Conservation (phyloP, 2,329 filamentous ascomycete genomes). For the Macrophomina tecta region DNA sequence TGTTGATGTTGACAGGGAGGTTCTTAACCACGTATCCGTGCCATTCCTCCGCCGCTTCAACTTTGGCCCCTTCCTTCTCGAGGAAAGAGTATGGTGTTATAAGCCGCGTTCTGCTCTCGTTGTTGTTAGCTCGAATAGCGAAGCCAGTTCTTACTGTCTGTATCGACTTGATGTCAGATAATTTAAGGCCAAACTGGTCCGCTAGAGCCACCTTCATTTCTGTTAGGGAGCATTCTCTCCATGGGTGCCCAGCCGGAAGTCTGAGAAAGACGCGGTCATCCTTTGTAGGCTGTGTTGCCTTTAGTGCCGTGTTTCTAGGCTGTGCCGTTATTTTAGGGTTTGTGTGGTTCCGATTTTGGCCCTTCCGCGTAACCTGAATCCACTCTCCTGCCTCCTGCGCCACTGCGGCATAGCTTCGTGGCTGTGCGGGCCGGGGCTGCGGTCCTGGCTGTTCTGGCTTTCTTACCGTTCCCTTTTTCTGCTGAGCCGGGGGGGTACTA, state of each 20-base stretch:
- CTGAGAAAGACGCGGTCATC: neutral
- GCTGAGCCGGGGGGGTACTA: neutral
- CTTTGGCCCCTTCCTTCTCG: neutral
- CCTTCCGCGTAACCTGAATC: neutral
- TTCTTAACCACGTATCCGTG: neutral
- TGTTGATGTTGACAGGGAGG: neutral
- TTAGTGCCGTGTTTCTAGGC: neutral
- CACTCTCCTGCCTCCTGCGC: neutral
- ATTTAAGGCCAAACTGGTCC: neutral
- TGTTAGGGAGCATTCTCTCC: neutral
- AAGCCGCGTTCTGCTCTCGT: neutral
- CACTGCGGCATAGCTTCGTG: neutral
- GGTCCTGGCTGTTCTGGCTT: neutral
- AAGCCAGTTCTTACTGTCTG: neutral
- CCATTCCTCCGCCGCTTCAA: neutral
- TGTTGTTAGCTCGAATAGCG: neutral
- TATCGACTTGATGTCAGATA: neutral
- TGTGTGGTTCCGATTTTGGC: neutral
- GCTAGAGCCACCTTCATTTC: neutral
- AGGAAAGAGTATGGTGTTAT: neutral
- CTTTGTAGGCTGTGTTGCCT: neutral
- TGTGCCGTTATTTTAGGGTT: neutral
- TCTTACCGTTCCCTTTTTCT: neutral
- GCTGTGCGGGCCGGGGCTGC: neutral
- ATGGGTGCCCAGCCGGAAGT: neutral